Conservation (phyloP, 306 rosid genomes). For the Gleditsia sinensis region DNA sequence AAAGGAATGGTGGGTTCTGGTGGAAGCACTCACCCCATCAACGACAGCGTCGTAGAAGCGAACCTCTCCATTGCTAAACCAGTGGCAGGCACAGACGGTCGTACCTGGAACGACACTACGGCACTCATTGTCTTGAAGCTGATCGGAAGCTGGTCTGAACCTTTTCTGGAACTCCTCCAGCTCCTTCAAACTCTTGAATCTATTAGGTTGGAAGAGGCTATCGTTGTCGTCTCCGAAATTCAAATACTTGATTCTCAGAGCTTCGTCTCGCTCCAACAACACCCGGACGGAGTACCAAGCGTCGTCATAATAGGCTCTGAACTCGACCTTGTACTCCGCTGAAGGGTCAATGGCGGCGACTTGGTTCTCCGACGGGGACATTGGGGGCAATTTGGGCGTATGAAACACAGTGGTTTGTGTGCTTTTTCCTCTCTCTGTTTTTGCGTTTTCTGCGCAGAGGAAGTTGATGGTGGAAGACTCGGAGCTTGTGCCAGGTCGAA, state of each 20-base stretch:
- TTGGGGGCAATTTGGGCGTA: not conserved
- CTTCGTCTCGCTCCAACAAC: not conserved
- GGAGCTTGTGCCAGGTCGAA: too few relatives aligned
- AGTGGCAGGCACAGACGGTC: constrained; percentile 36
- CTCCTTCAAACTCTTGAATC: not conserved
- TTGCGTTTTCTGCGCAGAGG: too few relatives aligned
- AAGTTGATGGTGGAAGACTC: too few relatives aligned
- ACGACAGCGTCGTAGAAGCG: constrained; percentile 45
- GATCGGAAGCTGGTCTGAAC: constrained; percentile 37
- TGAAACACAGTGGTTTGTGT: too few relatives aligned
- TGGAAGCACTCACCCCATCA: constrained; percentile 19
- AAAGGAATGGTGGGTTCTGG: not conserved
- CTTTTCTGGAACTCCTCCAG: constrained; percentile 3
- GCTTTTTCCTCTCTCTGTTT: too few relatives aligned
- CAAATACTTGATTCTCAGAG: not conserved
- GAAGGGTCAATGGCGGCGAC: not conserved
- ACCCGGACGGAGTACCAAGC: constrained; percentile 42
- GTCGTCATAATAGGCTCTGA: constrained; percentile 30
- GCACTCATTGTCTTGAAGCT: constrained; percentile 46
- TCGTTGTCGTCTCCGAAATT: constrained; percentile 18
- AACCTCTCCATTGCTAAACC: not conserved
- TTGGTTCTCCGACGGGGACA: not conserved
- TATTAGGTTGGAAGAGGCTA: not conserved
- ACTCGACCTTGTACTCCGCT: constrained; percentile 14
- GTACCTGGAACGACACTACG: not conserved